Evolutionary conservation across 805 yeast genomes (phyloP), one percentile per base, ranked within the genome.

Genomic region (Candida xyloterini): DNA sequence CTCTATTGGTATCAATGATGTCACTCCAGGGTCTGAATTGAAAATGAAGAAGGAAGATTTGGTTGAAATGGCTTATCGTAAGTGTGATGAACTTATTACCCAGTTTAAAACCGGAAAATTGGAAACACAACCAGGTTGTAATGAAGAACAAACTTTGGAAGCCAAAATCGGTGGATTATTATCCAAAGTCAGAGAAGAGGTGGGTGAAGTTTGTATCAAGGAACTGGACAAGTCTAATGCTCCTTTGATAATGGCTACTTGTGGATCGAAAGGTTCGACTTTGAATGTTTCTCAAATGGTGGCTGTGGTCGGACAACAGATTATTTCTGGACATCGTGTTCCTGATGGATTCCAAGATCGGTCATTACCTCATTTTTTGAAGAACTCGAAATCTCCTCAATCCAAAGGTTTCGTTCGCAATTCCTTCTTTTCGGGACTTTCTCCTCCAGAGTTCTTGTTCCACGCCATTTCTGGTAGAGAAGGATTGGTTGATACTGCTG

Each of bases 261-360:
- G 98, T 75, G 99, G 99, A 53, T 91, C 98, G 29, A 93, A 93
- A 65, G 99, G 99, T 66, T 93, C 98, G 27, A 89, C 96, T 0
- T 76, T 95, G 47, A 93, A 93, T 64, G 99, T 93, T 22, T 93
- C 99, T 10, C 99, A 93, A 71, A 93, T 93, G 99, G 98, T 93
- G 74, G 99, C 99, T 0, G 96, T 91, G 60, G 99, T 93, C 21
- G 99, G 99, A 40, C 99, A 93, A 69, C 99, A 93, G 67, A 93
- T 93, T 70, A 93, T 93, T 53, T 82, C 96, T 4, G 99, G 99
- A 65, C 86, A 88, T 61, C 95, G 99, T 76, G 99, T 93, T 46
- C 98, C 99, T 16, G 96, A 93, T 73, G 99, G 99, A n/a, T 93
- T 93, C 75, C 98, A 93, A 65, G 98, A 93, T 67, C 81, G 99